Evolutionary conservation across 305 asterid genomes (phyloP).

Genomic region (Ilex paraguariensis): DNA sequence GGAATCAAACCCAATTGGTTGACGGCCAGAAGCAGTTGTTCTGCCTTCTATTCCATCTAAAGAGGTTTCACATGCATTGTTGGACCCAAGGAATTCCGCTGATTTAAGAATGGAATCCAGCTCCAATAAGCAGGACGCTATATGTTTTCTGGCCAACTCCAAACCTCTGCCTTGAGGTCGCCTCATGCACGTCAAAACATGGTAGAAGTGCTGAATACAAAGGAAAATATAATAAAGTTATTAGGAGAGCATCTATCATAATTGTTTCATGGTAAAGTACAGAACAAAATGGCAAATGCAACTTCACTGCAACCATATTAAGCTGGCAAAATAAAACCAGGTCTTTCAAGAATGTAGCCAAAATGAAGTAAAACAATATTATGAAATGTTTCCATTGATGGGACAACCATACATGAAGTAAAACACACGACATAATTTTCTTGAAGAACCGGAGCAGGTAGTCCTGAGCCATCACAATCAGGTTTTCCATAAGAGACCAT

Average conservation of each 20-base stretch:
- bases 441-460: too few relatives aligned
- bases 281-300: neutral
- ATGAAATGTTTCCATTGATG: too few relatives aligned
- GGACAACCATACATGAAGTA: too few relatives aligned
- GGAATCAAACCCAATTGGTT: conserved; percentile 88
- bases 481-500: too few relatives aligned
- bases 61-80: conserved; percentile 27
- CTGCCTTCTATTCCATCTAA: conserved; percentile 38
- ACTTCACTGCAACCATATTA: neutral
- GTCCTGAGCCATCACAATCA: too few relatives aligned
- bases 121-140: conserved; percentile 67
- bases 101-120: conserved; percentile 73
- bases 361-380: too few relatives aligned
- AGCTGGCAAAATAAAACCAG: too few relatives aligned
- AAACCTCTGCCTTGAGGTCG: conserved; percentile 95
- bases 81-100: conserved; percentile 56
- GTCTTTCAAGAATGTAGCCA: too few relatives aligned
- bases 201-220: conserved; percentile 80
- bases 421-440: too few relatives aligned
- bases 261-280: conserved; percentile 8
- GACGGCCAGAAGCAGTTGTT: conserved; percentile 93
- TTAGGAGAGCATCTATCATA: conserved; percentile 8
- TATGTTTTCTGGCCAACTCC: conserved; percentile 93
- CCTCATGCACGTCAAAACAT: conserved; percentile 70
- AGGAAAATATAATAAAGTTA: conserved; percentile 23